Evolutionary conservation across 768 basidiomycete species (phyloP).

Genomic region (Termitomyces bulborhizus): DNA sequence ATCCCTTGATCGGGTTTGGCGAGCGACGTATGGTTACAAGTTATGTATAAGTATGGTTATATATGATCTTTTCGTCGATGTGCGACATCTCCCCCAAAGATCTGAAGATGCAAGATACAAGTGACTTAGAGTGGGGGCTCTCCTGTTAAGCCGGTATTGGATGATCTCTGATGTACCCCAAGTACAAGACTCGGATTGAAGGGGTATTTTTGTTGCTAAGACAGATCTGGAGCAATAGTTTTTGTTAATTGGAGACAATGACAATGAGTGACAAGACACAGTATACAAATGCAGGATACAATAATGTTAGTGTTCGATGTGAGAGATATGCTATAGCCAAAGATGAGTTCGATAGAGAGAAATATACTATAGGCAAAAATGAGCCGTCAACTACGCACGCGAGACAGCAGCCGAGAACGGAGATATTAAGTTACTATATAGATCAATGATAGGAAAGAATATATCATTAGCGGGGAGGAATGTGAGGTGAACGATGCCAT

Average conservation of each 20-base stretch:
- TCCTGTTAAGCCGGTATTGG: too few relatives aligned
- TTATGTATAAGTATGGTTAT: too few relatives aligned
- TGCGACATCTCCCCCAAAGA: too few relatives aligned
- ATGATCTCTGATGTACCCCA: not conserved
- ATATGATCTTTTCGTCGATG: not conserved
- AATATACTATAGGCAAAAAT: too few relatives aligned
- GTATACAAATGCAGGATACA: not conserved
- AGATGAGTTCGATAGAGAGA: too few relatives aligned
- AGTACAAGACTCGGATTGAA: not conserved
- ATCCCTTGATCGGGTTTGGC: not conserved
- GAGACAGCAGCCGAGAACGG: not conserved
- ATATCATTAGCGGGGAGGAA: not conserved
- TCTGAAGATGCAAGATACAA: too few relatives aligned
- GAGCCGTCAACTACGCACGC: not conserved
- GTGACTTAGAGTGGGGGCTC: too few relatives aligned
- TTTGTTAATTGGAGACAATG: not conserved
- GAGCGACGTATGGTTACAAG: too few relatives aligned
- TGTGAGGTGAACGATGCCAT: not conserved
- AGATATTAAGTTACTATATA: not conserved
- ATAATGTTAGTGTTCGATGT: not conserved
- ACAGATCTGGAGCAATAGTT: not conserved
- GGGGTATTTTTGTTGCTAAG: too few relatives aligned
- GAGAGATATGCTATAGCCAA: too few relatives aligned
- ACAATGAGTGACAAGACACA: not conserved
- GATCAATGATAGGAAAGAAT: not conserved